Evolutionary conservation across 31 red algal genomes (phyloP).

Genomic region (Pterothamnion heteromorphum): DNA sequence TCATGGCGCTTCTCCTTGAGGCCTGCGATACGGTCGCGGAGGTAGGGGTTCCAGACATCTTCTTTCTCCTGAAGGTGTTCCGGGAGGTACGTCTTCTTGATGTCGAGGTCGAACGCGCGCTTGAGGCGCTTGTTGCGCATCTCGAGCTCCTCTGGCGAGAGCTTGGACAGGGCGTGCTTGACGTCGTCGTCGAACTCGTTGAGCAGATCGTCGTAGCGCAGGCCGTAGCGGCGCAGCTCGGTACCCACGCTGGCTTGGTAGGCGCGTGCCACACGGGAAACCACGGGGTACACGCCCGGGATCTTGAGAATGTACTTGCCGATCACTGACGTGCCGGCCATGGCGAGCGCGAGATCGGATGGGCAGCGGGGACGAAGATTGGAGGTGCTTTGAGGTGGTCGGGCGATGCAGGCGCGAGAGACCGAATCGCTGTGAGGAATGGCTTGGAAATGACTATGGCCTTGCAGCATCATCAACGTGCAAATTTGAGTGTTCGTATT

Average conservation of each 20-base stretch:
- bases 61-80: constrained; percentile 66
- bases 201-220: constrained; percentile 93
- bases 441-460: no score
- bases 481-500: no score
- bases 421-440: no score
- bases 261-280: constrained; percentile 54
- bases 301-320: constrained; percentile 57
- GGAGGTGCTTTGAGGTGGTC: no score
- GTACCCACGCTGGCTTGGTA: constrained; percentile 68
- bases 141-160: constrained; percentile 73
- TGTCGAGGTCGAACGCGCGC: constrained; percentile 87
- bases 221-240: constrained; percentile 64
- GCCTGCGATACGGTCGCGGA: constrained; percentile 64
- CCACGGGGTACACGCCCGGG: constrained; percentile 57
- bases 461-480: no score
- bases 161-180: constrained; percentile 56
- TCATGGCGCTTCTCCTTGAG: constrained; percentile 66
- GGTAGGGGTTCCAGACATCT: constrained; percentile 96
- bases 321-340: no score
- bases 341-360: no score
- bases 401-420: no score
- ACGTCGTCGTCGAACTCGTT: constrained; percentile 93
- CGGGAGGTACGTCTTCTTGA: constrained; percentile 90
- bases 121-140: constrained; percentile 92
- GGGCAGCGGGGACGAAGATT: no score